These are phyloP conservation scores for Hymenoscyphus repandus DNA, from an alignment of 2,329 filamentous ascomycete species.

Conservation along the genomic window DNA sequence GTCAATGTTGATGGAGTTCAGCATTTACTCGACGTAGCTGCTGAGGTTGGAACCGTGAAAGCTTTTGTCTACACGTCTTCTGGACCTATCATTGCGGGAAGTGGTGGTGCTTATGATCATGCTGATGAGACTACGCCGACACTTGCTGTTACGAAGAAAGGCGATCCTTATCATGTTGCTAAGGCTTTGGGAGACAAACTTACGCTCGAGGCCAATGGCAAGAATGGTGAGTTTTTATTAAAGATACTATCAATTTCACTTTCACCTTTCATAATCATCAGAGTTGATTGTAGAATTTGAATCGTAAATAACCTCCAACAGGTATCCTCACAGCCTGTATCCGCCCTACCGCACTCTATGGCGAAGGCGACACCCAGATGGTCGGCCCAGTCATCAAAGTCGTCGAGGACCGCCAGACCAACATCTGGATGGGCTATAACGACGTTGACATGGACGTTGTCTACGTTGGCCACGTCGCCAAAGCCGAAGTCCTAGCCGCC, in stretches of 20 bases:
- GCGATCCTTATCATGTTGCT: constrained; percentile 21
- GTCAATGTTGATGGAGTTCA: constrained; percentile 48
- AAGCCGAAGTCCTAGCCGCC: constrained; percentile 39
- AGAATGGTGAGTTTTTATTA: constrained; percentile 7
- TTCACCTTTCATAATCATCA: no score
- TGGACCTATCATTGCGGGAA: constrained; percentile 18
- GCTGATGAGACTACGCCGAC: constrained; percentile 19
- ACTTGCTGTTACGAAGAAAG: constrained; percentile 17
- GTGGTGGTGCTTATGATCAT: constrained; percentile 18
- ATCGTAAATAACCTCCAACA: background rate
- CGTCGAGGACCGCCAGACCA: constrained; percentile 42
- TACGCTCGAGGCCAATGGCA: constrained; percentile 23
- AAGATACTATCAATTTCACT: background rate
- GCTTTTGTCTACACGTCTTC: constrained; percentile 30
- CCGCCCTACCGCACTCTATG: constrained; percentile 47
- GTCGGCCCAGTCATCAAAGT: constrained; percentile 35
- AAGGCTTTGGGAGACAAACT: constrained; percentile 23
- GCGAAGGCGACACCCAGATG: constrained; percentile 36
- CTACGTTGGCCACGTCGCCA: constrained; percentile 32
- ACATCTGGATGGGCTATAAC: constrained; percentile 46
- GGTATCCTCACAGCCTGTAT: constrained; percentile 45
- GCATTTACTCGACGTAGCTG: constrained; percentile 40
- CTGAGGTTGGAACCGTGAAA: constrained; percentile 41
- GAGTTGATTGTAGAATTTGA: no score
- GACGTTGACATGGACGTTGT: constrained; percentile 40